A percentile compares a stretch with the other conserved stretches of the same genome.
Conservation (phyloP, 306 rosid species). For the Cyamopsis tetragonoloba region DNA sequence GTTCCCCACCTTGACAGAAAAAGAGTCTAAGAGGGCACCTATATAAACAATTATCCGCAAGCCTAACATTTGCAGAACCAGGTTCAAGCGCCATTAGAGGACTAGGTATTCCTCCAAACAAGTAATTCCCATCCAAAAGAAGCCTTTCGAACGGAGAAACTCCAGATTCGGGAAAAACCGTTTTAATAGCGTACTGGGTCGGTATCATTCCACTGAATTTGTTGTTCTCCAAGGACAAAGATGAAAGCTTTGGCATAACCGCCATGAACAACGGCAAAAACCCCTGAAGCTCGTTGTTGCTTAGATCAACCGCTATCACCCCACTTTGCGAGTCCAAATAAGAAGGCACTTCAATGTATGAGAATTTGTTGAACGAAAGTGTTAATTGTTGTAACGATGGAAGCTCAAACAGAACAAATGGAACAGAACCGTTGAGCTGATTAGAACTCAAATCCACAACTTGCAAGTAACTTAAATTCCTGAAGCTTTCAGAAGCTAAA, state of each 20-base stretch:
- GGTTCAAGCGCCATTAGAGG: conserved; percentile 47
- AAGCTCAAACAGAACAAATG: conserved; percentile 45
- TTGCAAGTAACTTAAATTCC: conserved; percentile 35
- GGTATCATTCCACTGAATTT: conserved; percentile 69
- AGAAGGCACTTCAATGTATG: conserved; percentile 37
- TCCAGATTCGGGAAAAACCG: conserved; percentile 46
- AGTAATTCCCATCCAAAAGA: conserved; percentile 63
- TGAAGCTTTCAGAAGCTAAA: conserved; percentile 28
- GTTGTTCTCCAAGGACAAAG: conserved; percentile 72
- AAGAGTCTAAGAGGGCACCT: conserved; percentile 68
- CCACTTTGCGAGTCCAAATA: conserved; percentile 20
- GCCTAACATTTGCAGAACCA: conserved; percentile 57
- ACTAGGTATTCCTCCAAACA: conserved; percentile 64
- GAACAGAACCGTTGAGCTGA: conserved; percentile 46
- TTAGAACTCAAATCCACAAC: conserved; percentile 71
- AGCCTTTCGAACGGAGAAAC: conserved; percentile 58
- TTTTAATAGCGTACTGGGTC: conserved; percentile 60
- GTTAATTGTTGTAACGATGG: conserved; percentile 70
- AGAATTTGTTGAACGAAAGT: conserved; percentile 58
- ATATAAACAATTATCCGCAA: conserved; percentile 61
- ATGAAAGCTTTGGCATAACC: conserved; percentile 64
- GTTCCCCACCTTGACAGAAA: conserved; percentile 75
- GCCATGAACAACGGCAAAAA: conserved; percentile 55
- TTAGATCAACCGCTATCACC: conserved; percentile 67
- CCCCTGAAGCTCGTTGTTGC: conserved; percentile 59